phyloP scores from a whole-genome alignment of 2,329 filamentous ascomycete genomes.

The Metarhizium humberi region DNA sequence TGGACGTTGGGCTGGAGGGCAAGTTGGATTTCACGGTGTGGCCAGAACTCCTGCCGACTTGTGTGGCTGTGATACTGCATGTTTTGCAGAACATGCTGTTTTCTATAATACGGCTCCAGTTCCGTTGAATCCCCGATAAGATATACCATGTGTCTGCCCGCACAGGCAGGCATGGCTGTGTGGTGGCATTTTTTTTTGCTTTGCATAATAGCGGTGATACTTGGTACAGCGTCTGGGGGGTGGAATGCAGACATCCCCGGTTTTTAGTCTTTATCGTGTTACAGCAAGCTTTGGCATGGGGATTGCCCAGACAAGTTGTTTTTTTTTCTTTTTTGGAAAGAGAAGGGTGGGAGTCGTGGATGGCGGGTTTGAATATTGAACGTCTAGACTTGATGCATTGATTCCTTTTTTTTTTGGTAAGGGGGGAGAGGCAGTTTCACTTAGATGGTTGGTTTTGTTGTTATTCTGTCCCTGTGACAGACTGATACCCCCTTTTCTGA shows the following conservation, averaged over 20 bases:
- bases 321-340: neutral
- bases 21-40: conserved; percentile 55
- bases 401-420: neutral
- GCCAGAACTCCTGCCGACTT: conserved; percentile 58
- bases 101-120: conserved; percentile 56
- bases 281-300: neutral
- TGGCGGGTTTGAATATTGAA: neutral
- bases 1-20: conserved; percentile 56
- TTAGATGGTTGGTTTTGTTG: neutral
- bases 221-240: neutral
- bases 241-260: neutral
- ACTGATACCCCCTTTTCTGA: neutral
- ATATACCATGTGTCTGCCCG: neutral
- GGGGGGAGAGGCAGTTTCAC: neutral
- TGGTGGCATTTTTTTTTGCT: neutral
- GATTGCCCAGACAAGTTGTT: neutral
- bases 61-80: conserved; percentile 56
- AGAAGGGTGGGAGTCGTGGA: neutral
- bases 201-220: neutral
- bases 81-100: conserved; percentile 66
- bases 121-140: conserved; percentile 18
- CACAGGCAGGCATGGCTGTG: neutral
- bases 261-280: neutral
- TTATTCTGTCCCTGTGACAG: neutral
- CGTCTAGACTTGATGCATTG: neutral